Percentiles rank a stretch among this genome's conserved stretches.
These are phyloP conservation scores for Trichoderma sp. DNA, from an alignment of 2,329 filamentous ascomycete genomes.

Conservation along the genomic window DNA sequence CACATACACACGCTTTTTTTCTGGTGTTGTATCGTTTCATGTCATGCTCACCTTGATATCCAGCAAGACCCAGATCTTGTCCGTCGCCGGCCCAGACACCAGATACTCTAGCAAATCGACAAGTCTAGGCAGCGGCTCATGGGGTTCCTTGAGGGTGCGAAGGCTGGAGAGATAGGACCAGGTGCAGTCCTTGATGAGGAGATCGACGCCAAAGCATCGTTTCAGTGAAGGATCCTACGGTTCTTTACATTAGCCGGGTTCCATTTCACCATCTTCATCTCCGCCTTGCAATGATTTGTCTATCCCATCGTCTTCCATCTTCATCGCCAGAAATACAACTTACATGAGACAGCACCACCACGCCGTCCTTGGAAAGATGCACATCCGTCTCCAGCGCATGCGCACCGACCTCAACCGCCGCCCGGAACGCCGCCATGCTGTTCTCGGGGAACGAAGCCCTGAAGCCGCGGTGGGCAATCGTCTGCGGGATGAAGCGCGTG, in stretches of 20 bases:
- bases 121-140: conserved; percentile 70
- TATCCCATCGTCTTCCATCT: neutral
- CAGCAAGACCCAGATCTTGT: conserved; percentile 74
- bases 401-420: conserved; percentile 68
- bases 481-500: conserved; percentile 54
- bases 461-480: conserved; percentile 76
- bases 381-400: conserved; percentile 87
- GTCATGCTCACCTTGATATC: conserved; percentile 71
- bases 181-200: conserved; percentile 70
- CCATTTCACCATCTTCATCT: neutral
- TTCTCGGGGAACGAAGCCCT: conserved; percentile 81
- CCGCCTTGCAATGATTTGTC: neutral
- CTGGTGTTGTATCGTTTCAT: neutral
- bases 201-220: conserved; percentile 75
- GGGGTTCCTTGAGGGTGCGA: conserved; percentile 63
- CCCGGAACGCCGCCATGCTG: conserved; percentile 72
- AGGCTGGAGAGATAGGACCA: conserved; percentile 71
- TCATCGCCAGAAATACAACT: conserved; percentile 26
- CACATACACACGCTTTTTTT: neutral
- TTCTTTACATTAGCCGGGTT: neutral
- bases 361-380: conserved; percentile 75
- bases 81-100: conserved; percentile 47
- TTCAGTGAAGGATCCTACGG: conserved; percentile 68
- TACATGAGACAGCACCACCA: conserved; percentile 83
- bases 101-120: conserved; percentile 72